Base-by-base conservation (phyloP, 495 filamentous ascomycete genomes). In the Pyronema omphalodes region DNA sequence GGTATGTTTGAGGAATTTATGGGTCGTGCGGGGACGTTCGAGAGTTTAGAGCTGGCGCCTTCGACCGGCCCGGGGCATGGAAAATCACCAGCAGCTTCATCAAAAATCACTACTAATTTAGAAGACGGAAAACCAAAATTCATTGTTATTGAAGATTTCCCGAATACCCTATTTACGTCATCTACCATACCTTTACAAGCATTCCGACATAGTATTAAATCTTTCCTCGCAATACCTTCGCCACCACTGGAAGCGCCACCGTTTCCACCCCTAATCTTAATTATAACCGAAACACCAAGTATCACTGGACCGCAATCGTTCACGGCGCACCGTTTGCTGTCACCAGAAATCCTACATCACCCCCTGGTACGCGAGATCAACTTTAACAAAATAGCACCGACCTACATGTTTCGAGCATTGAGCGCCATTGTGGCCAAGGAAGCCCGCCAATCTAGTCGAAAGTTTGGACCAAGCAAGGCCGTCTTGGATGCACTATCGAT, bases 101-200 rank as follows among this genome's bases (percentile, higher is more conserved):
- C 57, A 70, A 69, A 58, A 53, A 55, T 44, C 53, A 59, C 11
- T 53, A 15, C 53, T 60, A 61, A 23, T 59, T 9, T 56, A 49
- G 43, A 58, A 9, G 58, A 62, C 45, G 55, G 46, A 23, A 67
- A 55, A 52, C 70, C 65, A 57, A 76, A 77, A 50, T 65, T 94
- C 35, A 82, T 95, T 43, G 67, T 96, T 7, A 74, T 99, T 48
- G 93, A 99, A 71, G 93, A 99, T 64, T 95, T 94, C 64, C 93
- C 93, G 0, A 87, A 84, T 58, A 82, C 83, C 0, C 80, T 88
- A 11, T 63, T 64, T 55, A 75, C 76, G 18, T 74, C 77, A 41
- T 80, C 76, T 0, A 84, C 83, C 9, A 73, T 74, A 12, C 73
- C 75, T 52, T 65, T 95, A 39, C 71, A 75, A 50, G 73, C 83